phyloP scores from a whole-genome alignment of 495 filamentous ascomycete species.

The Hypoxylon cercidicola region DNA sequence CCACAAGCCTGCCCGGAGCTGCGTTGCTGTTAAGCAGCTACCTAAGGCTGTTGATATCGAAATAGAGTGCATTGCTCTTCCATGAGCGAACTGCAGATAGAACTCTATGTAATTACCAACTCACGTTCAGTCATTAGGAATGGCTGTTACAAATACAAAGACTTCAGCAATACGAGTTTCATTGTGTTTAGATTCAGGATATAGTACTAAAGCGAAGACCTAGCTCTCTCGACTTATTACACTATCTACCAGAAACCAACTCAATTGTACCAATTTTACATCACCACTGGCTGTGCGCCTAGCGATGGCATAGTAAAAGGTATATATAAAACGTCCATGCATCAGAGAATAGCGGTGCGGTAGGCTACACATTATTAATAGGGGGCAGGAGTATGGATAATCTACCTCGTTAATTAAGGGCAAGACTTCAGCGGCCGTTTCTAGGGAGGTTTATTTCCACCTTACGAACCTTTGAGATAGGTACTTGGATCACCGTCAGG shows the following conservation, averaged over 20 bases:
- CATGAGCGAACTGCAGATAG: conserved; percentile 48
- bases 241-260: too few relatives aligned
- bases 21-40: conserved; percentile 88
- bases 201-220: too few relatives aligned
- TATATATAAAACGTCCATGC: too few relatives aligned
- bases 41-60: conserved; percentile 91
- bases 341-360: too few relatives aligned
- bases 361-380: too few relatives aligned
- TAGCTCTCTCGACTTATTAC: too few relatives aligned
- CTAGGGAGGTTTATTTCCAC: neutral
- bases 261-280: too few relatives aligned
- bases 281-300: too few relatives aligned
- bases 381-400: too few relatives aligned
- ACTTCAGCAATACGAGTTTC: neutral
- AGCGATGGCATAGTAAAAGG: too few relatives aligned
- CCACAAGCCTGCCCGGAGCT: conserved; percentile 91
- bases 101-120: conserved; percentile 6
- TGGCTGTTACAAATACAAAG: neutral
- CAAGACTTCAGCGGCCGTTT: neutral
- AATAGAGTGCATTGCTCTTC: conserved; percentile 90
- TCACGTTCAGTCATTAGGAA: conserved; percentile 1
- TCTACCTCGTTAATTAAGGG: too few relatives aligned
- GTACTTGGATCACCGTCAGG: conserved; percentile 21
- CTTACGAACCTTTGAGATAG: conserved; percentile 10
- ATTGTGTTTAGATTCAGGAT: too few relatives aligned